phyloP scores from a whole-genome alignment of 495 filamentous ascomycete genomes.

The Penicillium bovifimosum region DNA sequence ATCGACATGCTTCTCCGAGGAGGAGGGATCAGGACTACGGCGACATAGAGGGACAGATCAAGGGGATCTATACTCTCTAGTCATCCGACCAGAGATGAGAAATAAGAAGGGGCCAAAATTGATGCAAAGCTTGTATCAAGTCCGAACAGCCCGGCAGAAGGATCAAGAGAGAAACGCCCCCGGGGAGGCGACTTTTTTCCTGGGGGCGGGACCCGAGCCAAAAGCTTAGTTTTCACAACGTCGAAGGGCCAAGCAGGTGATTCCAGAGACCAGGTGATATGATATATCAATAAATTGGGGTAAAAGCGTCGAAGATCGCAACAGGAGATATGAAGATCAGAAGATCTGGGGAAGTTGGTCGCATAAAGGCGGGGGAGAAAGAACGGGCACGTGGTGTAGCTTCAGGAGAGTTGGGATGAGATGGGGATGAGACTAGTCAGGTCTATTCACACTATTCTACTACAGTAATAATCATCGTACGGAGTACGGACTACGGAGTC shows the following conservation, averaged over 20 bases:
- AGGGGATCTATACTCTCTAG: background rate
- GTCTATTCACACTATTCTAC: background rate
- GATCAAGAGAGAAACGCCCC: background rate
- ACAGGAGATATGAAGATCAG: background rate
- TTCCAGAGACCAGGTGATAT: background rate
- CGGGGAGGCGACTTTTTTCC: background rate
- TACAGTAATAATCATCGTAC: too few species aligned
- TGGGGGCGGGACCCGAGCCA: background rate
- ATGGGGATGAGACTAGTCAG: background rate
- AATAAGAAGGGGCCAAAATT: background rate
- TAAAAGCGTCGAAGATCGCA: background rate
- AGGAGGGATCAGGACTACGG: conserved; percentile 12
- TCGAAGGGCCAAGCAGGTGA: background rate
- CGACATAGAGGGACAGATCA: conserved; percentile 21
- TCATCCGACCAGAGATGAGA: background rate
- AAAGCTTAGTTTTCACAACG: background rate
- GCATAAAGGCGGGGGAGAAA: conserved; percentile 14
- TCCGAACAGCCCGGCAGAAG: conserved; percentile 1
- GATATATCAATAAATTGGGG: background rate
- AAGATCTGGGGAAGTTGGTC: conserved; percentile 11
- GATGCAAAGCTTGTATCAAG: background rate
- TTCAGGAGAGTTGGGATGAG: background rate
- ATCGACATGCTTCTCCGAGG: conserved; percentile 35
- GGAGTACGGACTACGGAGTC: too few species aligned
- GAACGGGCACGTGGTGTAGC: conserved; percentile 10